Conservation (phyloP, 768 basidiomycete species). For the Sarcomyxa edulis region DNA sequence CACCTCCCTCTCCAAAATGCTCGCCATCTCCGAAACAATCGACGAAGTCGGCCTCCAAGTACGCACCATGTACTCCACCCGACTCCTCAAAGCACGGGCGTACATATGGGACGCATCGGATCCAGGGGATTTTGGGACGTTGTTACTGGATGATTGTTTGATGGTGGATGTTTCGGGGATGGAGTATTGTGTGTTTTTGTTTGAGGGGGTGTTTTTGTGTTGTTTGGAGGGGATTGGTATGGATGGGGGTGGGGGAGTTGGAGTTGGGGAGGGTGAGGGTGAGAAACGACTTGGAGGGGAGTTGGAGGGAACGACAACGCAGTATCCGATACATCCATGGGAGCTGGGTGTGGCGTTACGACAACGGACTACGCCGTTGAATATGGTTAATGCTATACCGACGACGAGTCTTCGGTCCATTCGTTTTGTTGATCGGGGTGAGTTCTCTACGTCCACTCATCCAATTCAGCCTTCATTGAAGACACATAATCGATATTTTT, state of each 20-base stretch:
- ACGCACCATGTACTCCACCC: conserved; percentile 26
- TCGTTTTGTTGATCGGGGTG: conserved; percentile 25
- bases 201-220: conserved; percentile 28
- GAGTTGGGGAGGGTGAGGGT: too few relatives aligned
- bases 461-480: too few relatives aligned
- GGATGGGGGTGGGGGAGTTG: too few relatives aligned
- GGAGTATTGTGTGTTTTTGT: conserved; percentile 27
- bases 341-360: conserved; percentile 30
- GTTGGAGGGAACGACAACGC: conserved; percentile 7
- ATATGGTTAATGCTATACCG: conserved; percentile 26
- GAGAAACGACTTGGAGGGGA: too few relatives aligned
- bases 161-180: conserved; percentile 16
- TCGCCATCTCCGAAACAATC: conserved; percentile 27
- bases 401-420: conserved; percentile 18
- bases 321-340: conserved; percentile 32
- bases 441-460: conserved; percentile 2
- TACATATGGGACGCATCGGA: conserved; percentile 19
- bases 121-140: conserved; percentile 22
- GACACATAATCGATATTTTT: background rate
- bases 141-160: conserved; percentile 30
- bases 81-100: conserved; percentile 21
- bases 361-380: conserved; percentile 18
- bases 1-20: conserved; percentile 21
- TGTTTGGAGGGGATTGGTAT: conserved; percentile 24
- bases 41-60: conserved; percentile 31